Evolutionary conservation across 2,329 filamentous ascomycete genomes (phyloP), one percentile per base, ranked within the genome.

Genomic region (Xylaria digitata): DNA sequence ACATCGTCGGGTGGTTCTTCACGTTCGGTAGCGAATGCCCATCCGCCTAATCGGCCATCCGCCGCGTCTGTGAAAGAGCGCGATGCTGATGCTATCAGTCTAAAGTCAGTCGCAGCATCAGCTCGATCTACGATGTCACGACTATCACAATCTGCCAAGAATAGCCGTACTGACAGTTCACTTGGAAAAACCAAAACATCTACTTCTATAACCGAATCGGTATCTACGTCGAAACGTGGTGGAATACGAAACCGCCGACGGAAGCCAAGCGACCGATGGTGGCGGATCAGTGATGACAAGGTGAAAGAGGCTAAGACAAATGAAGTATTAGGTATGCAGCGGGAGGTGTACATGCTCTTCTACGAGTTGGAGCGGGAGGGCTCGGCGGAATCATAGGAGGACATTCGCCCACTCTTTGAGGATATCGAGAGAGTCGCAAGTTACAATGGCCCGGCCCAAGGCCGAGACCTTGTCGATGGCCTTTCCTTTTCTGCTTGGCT

Each of bases 241-340:
- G 57, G 56, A 8, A 49, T 42, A 15, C 58, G 62, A 57, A 7
- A 48, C 60, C 49, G 82, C 61, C 78, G 84, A 42, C 87, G 83
- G 70, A 89, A 87, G 72, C 88, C 86, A 67, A 89, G 87, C 13
- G 91, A 96, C 75, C 89, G 91, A 46, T 99, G 96, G 96, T 99
- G 96, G 96, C 89, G 96, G 42, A 97, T 99, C 71, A 97, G 94
- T 71, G 96, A 99, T 78, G 96, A 99, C 72, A 97, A 96, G 80
- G 89, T 98, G 74, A 96, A 95, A 77, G 95, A 98, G 80, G 91
- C 93, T 72, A 97, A 94, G 83, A 98, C 94, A 6, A 88, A 86
- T 61, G 96, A 99, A 73, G 93, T 99, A 6, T 79, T 99, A 65
- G 89, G 89, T 7, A 97, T 97, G 94, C 94, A 97, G 80, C 91